Evolutionary conservation across 768 basidiomycete species (phyloP), one percentile per base, ranked within the genome.

Genomic region (Multifurca ochricompacta): DNA sequence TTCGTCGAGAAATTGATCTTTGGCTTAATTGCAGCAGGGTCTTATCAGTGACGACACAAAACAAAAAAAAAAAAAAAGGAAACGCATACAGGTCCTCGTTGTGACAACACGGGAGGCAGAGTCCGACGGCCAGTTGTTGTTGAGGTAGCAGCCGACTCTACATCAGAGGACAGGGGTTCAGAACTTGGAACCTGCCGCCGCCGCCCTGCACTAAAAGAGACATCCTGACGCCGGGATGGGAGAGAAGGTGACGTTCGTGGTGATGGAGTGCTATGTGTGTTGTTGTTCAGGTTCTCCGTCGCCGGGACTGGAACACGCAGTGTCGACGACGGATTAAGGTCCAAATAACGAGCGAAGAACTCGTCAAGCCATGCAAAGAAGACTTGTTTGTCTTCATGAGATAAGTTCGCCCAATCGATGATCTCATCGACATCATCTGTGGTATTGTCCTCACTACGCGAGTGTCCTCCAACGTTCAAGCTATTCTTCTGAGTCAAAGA

Each of bases 291-390:
- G 4, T 10, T 7, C 1, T 50, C 36, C 2, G n/a, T n/a, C n/a
- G 54, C 44, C 0, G 48, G 34, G 9, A 39, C 41, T 2, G 57
- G 23, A 8, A 41, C 51, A 25, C n/a, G 54, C 4, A 1, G 18
- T 14, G 53, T 37, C 1, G 25, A 21, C 5, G 55, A 53, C 3
- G 55, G 48, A 5, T 55, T 65, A 9, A 11, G 25, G 21, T 66
- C 61, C 19, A 74, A 66, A 45, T 70, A 71, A 31, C 74, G 73
- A 14, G 78, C 74, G 62, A 91, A 91, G 69, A 83, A 90, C 62
- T 89, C 87, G 64, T 91, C 87, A 19, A 91, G 71, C 87, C 87
- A 90, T 55, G 69, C 68, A 67, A 90, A 91, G 64, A 91, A 85
- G 23, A 72, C 78, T 28, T 78, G 70, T 64, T 87, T 90, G 63